A percentile compares a stretch with the other conserved stretches of the same genome.
Conservation (phyloP, 83 land plant genomes). For the Thuja plicata region DNA sequence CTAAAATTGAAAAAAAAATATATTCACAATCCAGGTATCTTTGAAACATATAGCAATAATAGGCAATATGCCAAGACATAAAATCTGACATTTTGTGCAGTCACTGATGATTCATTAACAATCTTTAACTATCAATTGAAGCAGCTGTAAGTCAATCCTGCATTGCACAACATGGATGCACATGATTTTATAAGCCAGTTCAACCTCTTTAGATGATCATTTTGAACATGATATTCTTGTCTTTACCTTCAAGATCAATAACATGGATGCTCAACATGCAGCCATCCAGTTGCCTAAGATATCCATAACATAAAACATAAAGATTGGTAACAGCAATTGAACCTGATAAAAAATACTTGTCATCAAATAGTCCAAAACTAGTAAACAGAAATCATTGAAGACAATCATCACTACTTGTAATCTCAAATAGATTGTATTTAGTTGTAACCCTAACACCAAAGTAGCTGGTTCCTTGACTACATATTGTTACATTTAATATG, state of each 20-base stretch:
- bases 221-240: no score
- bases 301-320: background rate
- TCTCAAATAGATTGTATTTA: no score
- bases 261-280: background rate
- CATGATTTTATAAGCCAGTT: background rate
- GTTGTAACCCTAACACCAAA: no score
- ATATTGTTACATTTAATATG: no score
- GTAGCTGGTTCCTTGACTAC: no score
- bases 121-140: background rate
- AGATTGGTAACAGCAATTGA: background rate
- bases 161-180: background rate
- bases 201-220: background rate
- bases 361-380: no score
- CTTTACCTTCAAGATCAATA: background rate
- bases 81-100: background rate
- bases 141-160: background rate
- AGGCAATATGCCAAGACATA: background rate
- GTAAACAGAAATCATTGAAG: no score
- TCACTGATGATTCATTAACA: no score
- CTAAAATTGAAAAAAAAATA: no score
- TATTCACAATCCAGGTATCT: background rate
- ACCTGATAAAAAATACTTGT: background rate
- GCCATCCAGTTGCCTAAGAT: background rate
- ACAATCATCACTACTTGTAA: no score
- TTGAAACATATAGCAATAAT: background rate